Evolutionary conservation across 179 eudicot genomes (phyloP).

Genomic region (Corrigiola litoralis): DNA sequence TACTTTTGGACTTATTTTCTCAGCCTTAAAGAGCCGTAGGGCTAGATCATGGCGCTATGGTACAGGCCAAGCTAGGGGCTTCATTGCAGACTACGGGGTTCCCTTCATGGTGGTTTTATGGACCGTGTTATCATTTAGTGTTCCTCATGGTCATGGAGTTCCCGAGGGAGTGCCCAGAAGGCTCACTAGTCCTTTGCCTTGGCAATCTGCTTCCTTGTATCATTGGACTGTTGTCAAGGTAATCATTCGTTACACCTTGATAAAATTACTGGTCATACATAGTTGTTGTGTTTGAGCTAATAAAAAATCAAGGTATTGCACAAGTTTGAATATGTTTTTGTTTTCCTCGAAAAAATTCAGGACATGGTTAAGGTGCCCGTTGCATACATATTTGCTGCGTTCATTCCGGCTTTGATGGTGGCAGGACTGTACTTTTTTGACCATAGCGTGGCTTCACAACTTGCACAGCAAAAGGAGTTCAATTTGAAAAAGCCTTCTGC

Average conservation of each 20-base stretch:
- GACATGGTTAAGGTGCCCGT: constrained; percentile 51
- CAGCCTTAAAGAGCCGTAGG: constrained; percentile 46
- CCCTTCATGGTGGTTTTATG: constrained; percentile 58
- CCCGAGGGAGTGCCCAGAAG: constrained; percentile 63
- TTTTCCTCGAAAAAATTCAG: constrained; percentile 24
- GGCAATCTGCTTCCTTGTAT: constrained; percentile 44
- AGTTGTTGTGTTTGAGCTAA: no score
- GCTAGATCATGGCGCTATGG: constrained; percentile 65
- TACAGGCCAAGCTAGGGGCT: constrained; percentile 41
- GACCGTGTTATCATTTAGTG: constrained; percentile 46
- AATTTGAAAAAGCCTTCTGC: constrained; percentile 61
- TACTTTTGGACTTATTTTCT: constrained; percentile 42
- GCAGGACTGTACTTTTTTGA: constrained; percentile 64
- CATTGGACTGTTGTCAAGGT: constrained; percentile 61
- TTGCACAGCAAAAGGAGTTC: constrained; percentile 70
- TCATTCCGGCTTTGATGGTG: constrained; percentile 62
- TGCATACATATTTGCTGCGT: constrained; percentile 48
- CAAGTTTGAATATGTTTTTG: background rate
- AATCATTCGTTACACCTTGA: constrained; percentile 1
- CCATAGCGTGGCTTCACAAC: constrained; percentile 62
- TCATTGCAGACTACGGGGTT: constrained; percentile 63
- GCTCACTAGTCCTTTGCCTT: constrained; percentile 55
- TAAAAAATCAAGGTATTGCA: no score
- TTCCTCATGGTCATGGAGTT: constrained; percentile 28
- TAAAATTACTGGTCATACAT: background rate